Evolutionary conservation across 306 rosid species (phyloP).

Genomic region (Cucurbita maxima): DNA sequence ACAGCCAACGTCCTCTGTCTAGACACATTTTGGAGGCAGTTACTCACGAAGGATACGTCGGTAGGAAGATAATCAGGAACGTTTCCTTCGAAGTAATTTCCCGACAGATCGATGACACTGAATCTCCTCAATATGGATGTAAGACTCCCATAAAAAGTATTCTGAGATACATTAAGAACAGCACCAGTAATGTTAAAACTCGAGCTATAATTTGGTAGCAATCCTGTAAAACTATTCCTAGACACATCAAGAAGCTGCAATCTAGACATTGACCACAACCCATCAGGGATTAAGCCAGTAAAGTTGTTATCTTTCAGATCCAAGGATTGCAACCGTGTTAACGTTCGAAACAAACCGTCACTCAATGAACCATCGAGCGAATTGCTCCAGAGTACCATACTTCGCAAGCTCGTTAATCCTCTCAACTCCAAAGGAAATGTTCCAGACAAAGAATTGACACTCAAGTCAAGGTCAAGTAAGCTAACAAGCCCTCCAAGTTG

Average conservation of each 20-base stretch:
- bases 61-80: slow-evolving; percentile 23
- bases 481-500: slow-evolving; percentile 41
- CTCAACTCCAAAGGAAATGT: slow-evolving; percentile 33
- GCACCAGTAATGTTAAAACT: slow-evolving; percentile 18
- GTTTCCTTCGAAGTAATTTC: slow-evolving; percentile 64
- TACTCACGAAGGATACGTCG: slow-evolving; percentile 34
- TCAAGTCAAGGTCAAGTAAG: slow-evolving; percentile 77
- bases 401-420: slow-evolving; percentile 43
- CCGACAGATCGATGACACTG: slow-evolving; percentile 44
- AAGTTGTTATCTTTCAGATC: slow-evolving; percentile 45
- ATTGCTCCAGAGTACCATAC: slow-evolving; percentile 34
- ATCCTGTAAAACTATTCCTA: slow-evolving; percentile 49
- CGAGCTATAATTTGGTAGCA: slow-evolving; percentile 42
- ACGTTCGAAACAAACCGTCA: slow-evolving; percentile 20
- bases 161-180: slow-evolving; percentile 45
- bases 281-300: slow-evolving; percentile 38
- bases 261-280: slow-evolving; percentile 45
- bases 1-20: slow-evolving; percentile 38
- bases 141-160: slow-evolving; percentile 53
- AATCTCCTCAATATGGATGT: slow-evolving; percentile 36
- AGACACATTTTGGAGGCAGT: slow-evolving; percentile 52
- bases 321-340: slow-evolving; percentile 31
- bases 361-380: slow-evolving; percentile 43
- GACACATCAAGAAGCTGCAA: slow-evolving; percentile 56
- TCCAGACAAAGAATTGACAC: slow-evolving; percentile 46